Conservation (phyloP, 768 basidiomycete species). For the Lyophyllum decastes region DNA sequence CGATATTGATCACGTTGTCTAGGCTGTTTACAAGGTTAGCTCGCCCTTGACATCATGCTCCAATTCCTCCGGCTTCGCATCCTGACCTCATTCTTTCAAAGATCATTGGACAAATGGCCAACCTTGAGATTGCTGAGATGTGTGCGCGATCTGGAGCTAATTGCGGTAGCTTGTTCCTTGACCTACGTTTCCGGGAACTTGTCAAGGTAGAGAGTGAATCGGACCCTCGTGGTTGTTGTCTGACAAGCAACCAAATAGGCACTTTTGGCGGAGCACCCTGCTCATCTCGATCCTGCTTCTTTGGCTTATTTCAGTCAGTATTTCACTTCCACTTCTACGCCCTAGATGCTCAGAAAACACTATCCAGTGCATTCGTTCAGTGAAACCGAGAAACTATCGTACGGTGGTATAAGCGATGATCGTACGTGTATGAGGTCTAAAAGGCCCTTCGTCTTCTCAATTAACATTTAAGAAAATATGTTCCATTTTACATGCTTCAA, state of each 20-base stretch:
- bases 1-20: slow-evolving; percentile 10
- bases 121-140: slow-evolving; percentile 91
- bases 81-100: slow-evolving; percentile 23
- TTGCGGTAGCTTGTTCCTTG: slow-evolving; percentile 86
- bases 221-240: neutral
- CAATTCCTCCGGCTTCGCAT: slow-evolving; percentile 3
- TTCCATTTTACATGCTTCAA: slow-evolving; percentile 94
- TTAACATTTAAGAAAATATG: slow-evolving; percentile 57
- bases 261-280: slow-evolving; percentile 81
- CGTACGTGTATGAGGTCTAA: slow-evolving; percentile 40
- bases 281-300: slow-evolving; percentile 79
- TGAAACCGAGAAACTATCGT: slow-evolving; percentile 84
- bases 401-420: slow-evolving; percentile 73
- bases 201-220: slow-evolving; percentile 47
- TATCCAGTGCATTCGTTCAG: slow-evolving; percentile 78
- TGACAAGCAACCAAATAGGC: slow-evolving; percentile 22
- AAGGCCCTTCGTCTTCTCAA: neutral
- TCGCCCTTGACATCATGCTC: neutral
- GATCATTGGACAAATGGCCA: slow-evolving; percentile 78
- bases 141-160: slow-evolving; percentile 86
- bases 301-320: slow-evolving; percentile 76
- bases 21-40: slow-evolving; percentile 60
- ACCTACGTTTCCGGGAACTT: slow-evolving; percentile 82
- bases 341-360: neutral
- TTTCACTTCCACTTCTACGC: neutral